Percentiles rank a stretch among this genome's conserved stretches.
Evolutionary conservation across 768 basidiomycete species (phyloP).

Genomic region (Termitomyces sp.): DNA sequence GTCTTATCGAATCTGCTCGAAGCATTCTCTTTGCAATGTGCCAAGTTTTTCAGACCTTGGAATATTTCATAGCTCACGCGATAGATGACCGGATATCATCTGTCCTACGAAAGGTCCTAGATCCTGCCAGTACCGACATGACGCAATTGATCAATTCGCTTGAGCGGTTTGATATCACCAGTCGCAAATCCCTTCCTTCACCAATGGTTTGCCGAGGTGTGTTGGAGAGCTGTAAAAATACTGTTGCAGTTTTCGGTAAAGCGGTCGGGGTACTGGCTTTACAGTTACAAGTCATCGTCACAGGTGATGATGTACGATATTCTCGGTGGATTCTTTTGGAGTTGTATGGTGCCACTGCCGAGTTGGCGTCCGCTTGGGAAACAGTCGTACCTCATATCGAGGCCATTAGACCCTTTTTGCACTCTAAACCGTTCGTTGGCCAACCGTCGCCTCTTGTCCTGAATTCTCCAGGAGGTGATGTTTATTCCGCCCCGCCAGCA

Average conservation of each 20-base stretch:
- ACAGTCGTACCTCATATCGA: slow-evolving; percentile 68
- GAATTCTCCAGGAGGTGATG: not conserved
- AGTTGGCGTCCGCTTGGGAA: slow-evolving; percentile 85
- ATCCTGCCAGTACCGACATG: slow-evolving; percentile 81
- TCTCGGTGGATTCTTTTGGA: slow-evolving; percentile 82
- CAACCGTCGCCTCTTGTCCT: slow-evolving; percentile 18
- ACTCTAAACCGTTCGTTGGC: slow-evolving; percentile 22
- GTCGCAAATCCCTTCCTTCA: slow-evolving; percentile 65
- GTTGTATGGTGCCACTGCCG: slow-evolving; percentile 86
- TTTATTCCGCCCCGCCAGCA: not conserved
- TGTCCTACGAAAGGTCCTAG: slow-evolving; percentile 79
- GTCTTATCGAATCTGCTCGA: slow-evolving; percentile 83
- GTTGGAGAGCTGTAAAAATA: slow-evolving; percentile 81
- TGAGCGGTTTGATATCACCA: slow-evolving; percentile 86
- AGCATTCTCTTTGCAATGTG: slow-evolving; percentile 90
- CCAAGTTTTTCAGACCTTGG: slow-evolving; percentile 85
- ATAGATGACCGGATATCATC: slow-evolving; percentile 80
- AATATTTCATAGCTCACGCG: slow-evolving; percentile 82
- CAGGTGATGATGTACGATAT: slow-evolving; percentile 80
- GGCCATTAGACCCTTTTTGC: slow-evolving; percentile 61
- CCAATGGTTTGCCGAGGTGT: slow-evolving; percentile 71
- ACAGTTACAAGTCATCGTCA: slow-evolving; percentile 75
- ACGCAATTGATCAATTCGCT: slow-evolving; percentile 80
- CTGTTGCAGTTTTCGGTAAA: slow-evolving; percentile 79
- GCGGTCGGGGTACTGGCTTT: slow-evolving; percentile 79